Conservation (phyloP, 306 rosid species). For the Macrotyloma uniflorum region DNA sequence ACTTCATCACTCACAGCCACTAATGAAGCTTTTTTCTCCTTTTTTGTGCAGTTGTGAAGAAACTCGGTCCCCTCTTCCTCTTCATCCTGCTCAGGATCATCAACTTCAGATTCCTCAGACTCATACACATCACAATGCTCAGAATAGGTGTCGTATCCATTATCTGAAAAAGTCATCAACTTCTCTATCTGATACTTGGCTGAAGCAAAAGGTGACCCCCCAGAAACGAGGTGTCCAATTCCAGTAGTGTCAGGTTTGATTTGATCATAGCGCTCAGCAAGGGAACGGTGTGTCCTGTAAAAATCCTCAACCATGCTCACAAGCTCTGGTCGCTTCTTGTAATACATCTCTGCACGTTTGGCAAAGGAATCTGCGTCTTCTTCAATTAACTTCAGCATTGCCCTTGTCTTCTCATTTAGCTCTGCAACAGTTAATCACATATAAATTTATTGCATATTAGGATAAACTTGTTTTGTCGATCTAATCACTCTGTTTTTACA, state of each 20-base stretch:
- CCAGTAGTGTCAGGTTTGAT: conserved; percentile 64
- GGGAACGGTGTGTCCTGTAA: conserved; percentile 73
- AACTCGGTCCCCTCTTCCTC: conserved; percentile 35
- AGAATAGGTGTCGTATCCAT: conserved; percentile 61
- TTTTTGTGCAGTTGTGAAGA: conserved; percentile 26
- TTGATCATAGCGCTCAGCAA: conserved; percentile 81
- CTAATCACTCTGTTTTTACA: not conserved
- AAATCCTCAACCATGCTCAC: conserved; percentile 82
- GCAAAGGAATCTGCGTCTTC: conserved; percentile 92
- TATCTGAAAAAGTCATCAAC: conserved; percentile 40
- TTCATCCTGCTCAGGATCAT: conserved; percentile 63
- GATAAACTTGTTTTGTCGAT: not conserved
- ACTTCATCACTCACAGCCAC: conserved; percentile 43
- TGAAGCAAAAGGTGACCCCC: conserved; percentile 65
- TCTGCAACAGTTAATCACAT: conserved; percentile 50
- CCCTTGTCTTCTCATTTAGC: conserved; percentile 67
- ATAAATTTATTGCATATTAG: not conserved
- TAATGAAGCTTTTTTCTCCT: conserved; percentile 28
- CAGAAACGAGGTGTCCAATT: conserved; percentile 49
- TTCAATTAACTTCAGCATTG: conserved; percentile 70
- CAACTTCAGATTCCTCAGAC: conserved; percentile 73
- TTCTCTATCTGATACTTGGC: conserved; percentile 52
- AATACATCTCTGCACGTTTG: conserved; percentile 92
- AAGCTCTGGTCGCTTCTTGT: conserved; percentile 82
- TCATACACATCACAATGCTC: conserved; percentile 61